Base-by-base conservation (phyloP, 257 asterid genomes). In the Capsicum chinense region DNA sequence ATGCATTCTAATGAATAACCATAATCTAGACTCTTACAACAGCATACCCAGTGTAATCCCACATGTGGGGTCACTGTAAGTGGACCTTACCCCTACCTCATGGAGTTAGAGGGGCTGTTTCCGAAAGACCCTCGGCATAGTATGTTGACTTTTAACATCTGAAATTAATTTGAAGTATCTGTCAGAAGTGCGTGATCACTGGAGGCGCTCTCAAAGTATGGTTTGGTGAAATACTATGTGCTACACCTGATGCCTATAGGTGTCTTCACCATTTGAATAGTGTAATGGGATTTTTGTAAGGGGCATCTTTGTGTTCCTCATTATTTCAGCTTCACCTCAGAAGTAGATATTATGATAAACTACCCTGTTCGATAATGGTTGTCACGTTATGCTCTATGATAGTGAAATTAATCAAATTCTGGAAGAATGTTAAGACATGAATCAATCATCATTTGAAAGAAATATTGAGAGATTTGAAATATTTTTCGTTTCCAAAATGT, bases 391-490 rank as follows among this genome's bases (percentile, higher is more conserved):
- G 26, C 56, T 39, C 54, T 16, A 8, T 69, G 54, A 39, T 37
- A 68, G 78, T 68, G 54, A 37, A 68, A 39, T 33, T 68, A 19
- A 68, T 21, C 26, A 68, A 68, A 39, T 68, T 39, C 26, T 68
- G 54, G 78, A 15, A 68, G 78, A 68, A 15, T 68, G 78, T 68
- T 68, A 68, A 39, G 78, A 39, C 78, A 6, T 21, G 44, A 4
- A 39, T 16, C 3, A 39, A 15, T 69, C 12, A 15, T 39, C 9
- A 3, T 69, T 37, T 39, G 78, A 69, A 69, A 69, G 14, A 69
- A 39, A 69, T 7, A 52, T 26, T 76, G 63, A 21, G 63, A 52
- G 63, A 76, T 13, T 76, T 52, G 79, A 70, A 44, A 70, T 70
- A 44, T 70, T 70, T 69, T 70, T 35, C 57, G 33, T 17, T 70